A percentile compares a stretch with the other conserved stretches of the same genome.
Evolutionary conservation across 2,329 filamentous ascomycete genomes (phyloP).

Genomic region (Aaosphaeria pasadenensis): DNA sequence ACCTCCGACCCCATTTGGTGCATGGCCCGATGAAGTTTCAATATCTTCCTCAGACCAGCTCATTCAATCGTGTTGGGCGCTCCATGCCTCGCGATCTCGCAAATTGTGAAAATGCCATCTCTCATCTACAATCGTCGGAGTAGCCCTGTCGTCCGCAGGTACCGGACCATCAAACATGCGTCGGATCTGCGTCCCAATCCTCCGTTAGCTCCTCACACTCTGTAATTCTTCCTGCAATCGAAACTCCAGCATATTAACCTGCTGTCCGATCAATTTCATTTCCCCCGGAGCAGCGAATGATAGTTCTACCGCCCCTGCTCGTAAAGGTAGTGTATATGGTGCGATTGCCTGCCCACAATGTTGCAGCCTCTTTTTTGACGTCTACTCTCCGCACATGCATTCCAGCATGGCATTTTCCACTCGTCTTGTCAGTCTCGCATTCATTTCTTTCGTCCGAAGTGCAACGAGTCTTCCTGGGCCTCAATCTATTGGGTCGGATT

Average conservation of each 20-base stretch:
- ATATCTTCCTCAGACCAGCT: too few species aligned
- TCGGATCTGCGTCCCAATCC: neutral
- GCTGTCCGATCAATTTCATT: too few species aligned
- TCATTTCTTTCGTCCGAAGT: neutral
- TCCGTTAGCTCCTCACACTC: constrained; percentile 1
- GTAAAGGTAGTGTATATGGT: neutral
- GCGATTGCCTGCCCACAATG: constrained; percentile 3
- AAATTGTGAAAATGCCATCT: too few species aligned
- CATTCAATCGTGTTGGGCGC: too few species aligned
- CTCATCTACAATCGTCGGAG: too few species aligned
- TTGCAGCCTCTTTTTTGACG: constrained; percentile 3
- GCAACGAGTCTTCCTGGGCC: constrained; percentile 15
- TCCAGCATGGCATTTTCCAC: constrained; percentile 10
- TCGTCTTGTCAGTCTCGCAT: constrained; percentile 7
- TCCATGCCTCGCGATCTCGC: too few species aligned
- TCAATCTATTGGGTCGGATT: constrained; percentile 22
- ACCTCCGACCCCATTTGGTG: too few species aligned
- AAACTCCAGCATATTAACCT: too few species aligned
- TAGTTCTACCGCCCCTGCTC: neutral
- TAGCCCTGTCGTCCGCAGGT: too few species aligned
- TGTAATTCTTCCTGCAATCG: constrained; percentile 9
- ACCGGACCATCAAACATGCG: too few species aligned
- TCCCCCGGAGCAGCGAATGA: constrained; percentile 3
- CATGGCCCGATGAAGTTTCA: too few species aligned
- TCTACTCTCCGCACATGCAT: neutral